These are phyloP conservation scores for Zostera marina DNA, from an alignment of 116 monocot genomes.

Conservation along the genomic window DNA sequence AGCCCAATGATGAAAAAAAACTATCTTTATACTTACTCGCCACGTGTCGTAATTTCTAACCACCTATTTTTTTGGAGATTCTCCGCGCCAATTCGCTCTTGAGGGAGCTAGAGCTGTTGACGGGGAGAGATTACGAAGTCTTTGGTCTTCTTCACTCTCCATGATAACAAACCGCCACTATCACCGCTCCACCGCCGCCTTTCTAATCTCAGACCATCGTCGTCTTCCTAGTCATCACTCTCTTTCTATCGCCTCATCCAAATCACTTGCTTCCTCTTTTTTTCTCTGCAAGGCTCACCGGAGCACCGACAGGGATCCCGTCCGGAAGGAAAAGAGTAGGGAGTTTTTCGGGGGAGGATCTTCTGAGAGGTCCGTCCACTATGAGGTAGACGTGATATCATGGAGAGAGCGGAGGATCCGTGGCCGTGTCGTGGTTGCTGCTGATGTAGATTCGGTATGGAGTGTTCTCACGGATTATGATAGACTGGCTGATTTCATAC, in stretches of 20 bases:
- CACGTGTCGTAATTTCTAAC: neutral
- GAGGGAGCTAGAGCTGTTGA: neutral
- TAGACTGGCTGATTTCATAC: conserved; percentile 84
- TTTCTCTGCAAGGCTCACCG: neutral
- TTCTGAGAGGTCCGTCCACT: conserved; percentile 28
- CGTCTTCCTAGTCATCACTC: neutral
- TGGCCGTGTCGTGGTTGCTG: conserved; percentile 38
- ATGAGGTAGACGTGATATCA: conserved; percentile 77
- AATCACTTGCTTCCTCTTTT: neutral
- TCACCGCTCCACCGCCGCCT: neutral
- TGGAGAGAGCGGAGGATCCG: conserved; percentile 70
- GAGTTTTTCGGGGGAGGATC: neutral
- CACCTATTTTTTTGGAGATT: neutral
- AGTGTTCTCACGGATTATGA: conserved; percentile 87
- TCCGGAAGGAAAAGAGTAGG: neutral
- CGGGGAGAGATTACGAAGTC: neutral
- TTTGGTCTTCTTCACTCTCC: neutral
- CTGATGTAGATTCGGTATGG: conserved; percentile 61
- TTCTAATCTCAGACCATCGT: neutral
- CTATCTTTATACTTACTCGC: neutral
- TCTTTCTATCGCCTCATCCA: neutral
- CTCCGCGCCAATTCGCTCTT: neutral
- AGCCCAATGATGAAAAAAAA: too few relatives aligned
- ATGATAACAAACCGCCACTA: neutral
- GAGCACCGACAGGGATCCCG: neutral